Conservation (phyloP, 2,329 filamentous ascomycete species). For the Penicillium expansum region DNA sequence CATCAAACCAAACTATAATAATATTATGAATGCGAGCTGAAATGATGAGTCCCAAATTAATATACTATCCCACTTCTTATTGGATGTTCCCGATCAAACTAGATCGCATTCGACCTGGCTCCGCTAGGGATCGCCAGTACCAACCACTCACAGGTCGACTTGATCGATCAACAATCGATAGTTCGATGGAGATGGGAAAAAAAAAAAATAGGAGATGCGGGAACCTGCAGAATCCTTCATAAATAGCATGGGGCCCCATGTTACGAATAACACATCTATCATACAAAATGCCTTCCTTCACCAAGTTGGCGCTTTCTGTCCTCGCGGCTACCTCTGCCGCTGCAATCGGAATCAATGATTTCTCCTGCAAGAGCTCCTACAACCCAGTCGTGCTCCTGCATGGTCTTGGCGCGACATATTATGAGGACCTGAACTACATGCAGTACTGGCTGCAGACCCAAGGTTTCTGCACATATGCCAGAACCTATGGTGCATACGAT, state of each 20-base stretch:
- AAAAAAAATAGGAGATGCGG: conserved; percentile 3
- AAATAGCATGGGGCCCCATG: background rate
- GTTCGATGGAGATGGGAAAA: conserved; percentile 10
- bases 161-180: conserved; percentile 19
- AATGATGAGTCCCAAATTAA: conserved; percentile 9
- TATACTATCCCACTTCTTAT: background rate
- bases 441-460: conserved; percentile 37
- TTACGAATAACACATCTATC: background rate
- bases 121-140: background rate
- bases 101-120: background rate
- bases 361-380: conserved; percentile 29
- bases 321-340: conserved; percentile 18
- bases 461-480: conserved; percentile 45
- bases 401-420: conserved; percentile 39
- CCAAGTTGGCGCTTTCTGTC: conserved; percentile 11
- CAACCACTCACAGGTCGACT: conserved; percentile 12
- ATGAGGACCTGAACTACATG: conserved; percentile 39
- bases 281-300: conserved; percentile 21
- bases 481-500: conserved; percentile 43
- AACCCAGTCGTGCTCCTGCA: conserved; percentile 40
- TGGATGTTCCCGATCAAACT: background rate
- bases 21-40: background rate
- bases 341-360: conserved; percentile 34
- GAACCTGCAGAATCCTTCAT: background rate
- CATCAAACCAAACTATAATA: background rate